A percentile compares a stretch with the other conserved stretches of the same genome.
These are phyloP conservation scores for Senna tora DNA, from an alignment of 306 rosid genomes.

Conservation along the genomic window DNA sequence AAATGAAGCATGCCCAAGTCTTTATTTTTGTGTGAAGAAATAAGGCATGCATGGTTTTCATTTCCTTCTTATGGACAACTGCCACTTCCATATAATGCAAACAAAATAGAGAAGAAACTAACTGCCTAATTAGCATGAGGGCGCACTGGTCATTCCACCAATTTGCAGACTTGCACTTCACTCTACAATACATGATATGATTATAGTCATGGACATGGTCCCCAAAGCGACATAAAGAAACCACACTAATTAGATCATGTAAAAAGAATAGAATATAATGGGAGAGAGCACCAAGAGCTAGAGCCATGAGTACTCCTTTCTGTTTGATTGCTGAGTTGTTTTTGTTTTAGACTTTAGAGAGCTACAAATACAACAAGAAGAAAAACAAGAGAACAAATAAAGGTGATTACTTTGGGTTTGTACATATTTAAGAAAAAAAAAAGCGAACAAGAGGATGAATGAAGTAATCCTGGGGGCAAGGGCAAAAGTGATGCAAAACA, in stretches of 20 bases:
- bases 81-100: conserved; percentile 33
- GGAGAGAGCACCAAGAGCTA: conserved; percentile 20
- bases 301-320: conserved; percentile 43
- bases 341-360: conserved; percentile 35
- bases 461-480: conserved; percentile 34
- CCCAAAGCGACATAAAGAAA: conserved; percentile 42
- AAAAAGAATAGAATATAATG: not conserved
- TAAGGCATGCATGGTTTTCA: conserved; percentile 35
- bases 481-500: conserved; percentile 28
- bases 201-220: too few relatives aligned
- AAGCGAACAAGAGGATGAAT: conserved; percentile 11
- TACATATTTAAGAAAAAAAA: too few relatives aligned
- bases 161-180: conserved; percentile 16
- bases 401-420: not conserved
- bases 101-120: not conserved
- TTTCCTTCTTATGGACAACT: conserved; percentile 5
- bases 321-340: conserved; percentile 53
- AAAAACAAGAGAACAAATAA: conserved; percentile 1
- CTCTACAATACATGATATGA: conserved; percentile 9
- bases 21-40: not conserved
- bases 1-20: not conserved
- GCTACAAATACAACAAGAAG: conserved; percentile 11
- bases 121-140: conserved; percentile 19
- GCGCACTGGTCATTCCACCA: conserved; percentile 30
- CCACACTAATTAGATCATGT: not conserved